A percentile compares a stretch with the other conserved stretches of the same genome.
Conservation (phyloP, 2,329 filamentous ascomycete genomes). For the Phaeoacremonium minimum region DNA sequence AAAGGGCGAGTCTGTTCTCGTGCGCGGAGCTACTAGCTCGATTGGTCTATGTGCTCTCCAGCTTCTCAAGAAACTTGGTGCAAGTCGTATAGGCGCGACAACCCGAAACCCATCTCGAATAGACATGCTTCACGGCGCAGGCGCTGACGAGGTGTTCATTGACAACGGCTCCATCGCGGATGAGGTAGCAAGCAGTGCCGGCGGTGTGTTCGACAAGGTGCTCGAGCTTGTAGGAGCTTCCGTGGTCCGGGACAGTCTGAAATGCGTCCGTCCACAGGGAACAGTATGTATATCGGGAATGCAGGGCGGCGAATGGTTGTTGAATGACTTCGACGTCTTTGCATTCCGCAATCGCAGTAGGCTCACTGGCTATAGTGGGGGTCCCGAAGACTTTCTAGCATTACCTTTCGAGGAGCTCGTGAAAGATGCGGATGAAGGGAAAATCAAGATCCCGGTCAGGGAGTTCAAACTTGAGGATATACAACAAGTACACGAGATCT, state of each 20-base stretch:
- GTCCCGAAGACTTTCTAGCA: constrained; percentile 10
- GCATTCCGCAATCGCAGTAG: constrained; percentile 10
- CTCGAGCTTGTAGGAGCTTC: constrained; percentile 39
- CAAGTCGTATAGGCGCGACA: constrained; percentile 29
- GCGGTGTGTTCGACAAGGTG: constrained; percentile 34
- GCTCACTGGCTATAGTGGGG: constrained; percentile 11
- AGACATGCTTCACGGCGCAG: constrained; percentile 28
- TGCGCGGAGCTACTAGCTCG: constrained; percentile 43
- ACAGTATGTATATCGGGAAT: constrained; percentile 38
- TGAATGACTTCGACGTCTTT: constrained; percentile 11
- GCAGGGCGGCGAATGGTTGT: constrained; percentile 13
- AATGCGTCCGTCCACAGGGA: constrained; percentile 29
- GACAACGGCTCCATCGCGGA: constrained; percentile 33
- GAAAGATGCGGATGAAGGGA: constrained; percentile 11
- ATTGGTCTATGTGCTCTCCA: constrained; percentile 40
- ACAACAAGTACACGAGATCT: constrained; percentile 12
- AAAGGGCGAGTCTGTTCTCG: constrained; percentile 34
- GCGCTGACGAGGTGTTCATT: constrained; percentile 36
- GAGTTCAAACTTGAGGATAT: constrained; percentile 16
- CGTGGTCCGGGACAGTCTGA: constrained; percentile 36
- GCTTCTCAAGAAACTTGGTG: constrained; percentile 35
- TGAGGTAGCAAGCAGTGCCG: constrained; percentile 21
- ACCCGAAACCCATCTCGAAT: constrained; percentile 29
- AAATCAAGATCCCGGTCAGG: constrained; percentile 11
- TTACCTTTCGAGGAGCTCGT: constrained; percentile 15